phyloP scores from a whole-genome alignment of 352 stramenopile species.

The Phytopythium vexans region DNA sequence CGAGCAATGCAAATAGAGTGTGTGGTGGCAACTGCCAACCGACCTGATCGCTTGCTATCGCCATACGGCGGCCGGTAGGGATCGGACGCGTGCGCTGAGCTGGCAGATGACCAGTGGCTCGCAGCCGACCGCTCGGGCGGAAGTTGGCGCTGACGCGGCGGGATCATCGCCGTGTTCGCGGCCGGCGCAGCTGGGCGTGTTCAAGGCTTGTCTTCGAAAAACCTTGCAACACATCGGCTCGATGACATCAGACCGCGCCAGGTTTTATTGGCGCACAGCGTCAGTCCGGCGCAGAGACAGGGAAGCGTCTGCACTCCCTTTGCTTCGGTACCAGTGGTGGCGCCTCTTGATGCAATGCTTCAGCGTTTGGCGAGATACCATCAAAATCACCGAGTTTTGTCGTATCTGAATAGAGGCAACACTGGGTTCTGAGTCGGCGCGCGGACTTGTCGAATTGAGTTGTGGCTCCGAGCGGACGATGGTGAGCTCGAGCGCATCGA shows the following conservation, averaged over 20 bases:
- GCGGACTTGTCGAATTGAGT: too few species aligned
- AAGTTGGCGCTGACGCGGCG: slow-evolving; percentile 1
- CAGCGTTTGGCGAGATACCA: neutral
- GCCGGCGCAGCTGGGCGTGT: neutral
- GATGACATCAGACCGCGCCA: slow-evolving; percentile 3
- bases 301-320: neutral
- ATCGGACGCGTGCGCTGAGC: too few species aligned
- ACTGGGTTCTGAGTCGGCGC: too few species aligned
- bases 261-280: neutral
- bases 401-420: too few species aligned
- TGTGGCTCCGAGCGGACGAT: too few species aligned
- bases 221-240: neutral
- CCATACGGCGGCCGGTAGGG: too few species aligned
- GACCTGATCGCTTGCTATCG: too few species aligned
- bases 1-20: slow-evolving; percentile 15
- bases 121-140: neutral
- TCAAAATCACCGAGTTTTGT: too few species aligned
- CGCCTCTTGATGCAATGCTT: neutral
- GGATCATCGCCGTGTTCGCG: neutral
- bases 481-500: too few species aligned
- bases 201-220: slow-evolving; percentile 2
- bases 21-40: too few species aligned
- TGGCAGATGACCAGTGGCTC: too few species aligned
- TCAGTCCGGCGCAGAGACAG: neutral
- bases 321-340: neutral